Evolutionary conservation across 345 rosid genomes (phyloP).

Genomic region (Iberis pinnata): DNA sequence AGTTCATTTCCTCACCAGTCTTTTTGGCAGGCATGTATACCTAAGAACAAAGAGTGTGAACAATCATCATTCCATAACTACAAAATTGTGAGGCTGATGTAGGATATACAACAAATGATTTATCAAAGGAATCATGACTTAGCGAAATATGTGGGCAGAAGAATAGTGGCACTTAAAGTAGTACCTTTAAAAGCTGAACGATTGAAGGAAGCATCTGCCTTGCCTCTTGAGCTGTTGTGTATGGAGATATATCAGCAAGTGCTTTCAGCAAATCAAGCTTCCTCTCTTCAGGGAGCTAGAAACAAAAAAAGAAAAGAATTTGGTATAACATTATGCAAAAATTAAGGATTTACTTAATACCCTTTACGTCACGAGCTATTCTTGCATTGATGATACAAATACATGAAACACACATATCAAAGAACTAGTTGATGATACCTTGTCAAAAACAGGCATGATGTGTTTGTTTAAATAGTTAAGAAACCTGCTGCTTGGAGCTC

Average conservation of each 20-base stretch:
- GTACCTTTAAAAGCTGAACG: slow-evolving; percentile 82
- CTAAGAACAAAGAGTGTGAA: slow-evolving; percentile 40
- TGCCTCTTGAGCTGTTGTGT: slow-evolving; percentile 83
- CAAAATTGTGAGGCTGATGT: not conserved
- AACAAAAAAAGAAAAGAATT: slow-evolving; percentile 16
- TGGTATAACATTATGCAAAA: slow-evolving; percentile 5
- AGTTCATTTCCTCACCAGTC: slow-evolving; percentile 94
- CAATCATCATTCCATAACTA: not conserved
- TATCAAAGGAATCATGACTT: too few species aligned
- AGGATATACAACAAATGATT: not conserved
- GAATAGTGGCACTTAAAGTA: not conserved
- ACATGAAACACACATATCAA: not conserved
- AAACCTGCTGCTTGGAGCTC: slow-evolving; percentile 87
- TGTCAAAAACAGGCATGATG: slow-evolving; percentile 78
- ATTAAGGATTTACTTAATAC: not conserved
- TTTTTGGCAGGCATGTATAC: slow-evolving; percentile 87
- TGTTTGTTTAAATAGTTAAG: slow-evolving; percentile 82
- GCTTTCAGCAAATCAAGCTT: slow-evolving; percentile 95
- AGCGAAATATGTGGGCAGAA: not conserved
- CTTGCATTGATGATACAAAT: slow-evolving; percentile 5
- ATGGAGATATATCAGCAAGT: slow-evolving; percentile 87
- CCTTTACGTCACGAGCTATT: slow-evolving; percentile 7
- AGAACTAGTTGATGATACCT: slow-evolving; percentile 43
- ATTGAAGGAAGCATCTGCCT: slow-evolving; percentile 89
- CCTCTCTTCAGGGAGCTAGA: slow-evolving; percentile 93